Base-by-base conservation (phyloP, 306 rosid genomes). In the Herpetospermum pedunculosum region DNA sequence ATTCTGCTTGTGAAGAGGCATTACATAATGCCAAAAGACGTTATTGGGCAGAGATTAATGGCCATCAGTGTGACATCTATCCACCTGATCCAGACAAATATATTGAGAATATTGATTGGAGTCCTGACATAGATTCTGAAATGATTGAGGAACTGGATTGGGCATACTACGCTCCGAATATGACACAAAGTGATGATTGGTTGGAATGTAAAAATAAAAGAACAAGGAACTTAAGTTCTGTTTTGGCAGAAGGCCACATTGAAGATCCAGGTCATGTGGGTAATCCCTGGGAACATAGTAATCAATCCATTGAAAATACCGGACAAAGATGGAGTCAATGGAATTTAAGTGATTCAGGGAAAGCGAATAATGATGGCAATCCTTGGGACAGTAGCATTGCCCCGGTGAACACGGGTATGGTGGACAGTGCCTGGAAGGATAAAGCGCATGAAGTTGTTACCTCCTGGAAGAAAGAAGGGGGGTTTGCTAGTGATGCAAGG, bases 1-100 rank as follows among this genome's bases (percentile, higher is more conserved):
- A 93, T 70, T 84, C 90, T 69, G 96, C 86, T 52, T 88, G 89
- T 8, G 85, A 90, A 80, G 91, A 87, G 60, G 92, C 91, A 76
- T 91, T 89, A 81, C 89, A 82, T 59, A 87, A 79, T 76, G 97
- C 94, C 16, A 90, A 93, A 77, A 84, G 46, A 25, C 78, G 64
- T 47, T 93, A 81, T 75, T 87, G 96, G 97, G 84, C 84, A 28
- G 83, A 81, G 73, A 77, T 87, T 59, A 89, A 91, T 70, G 85
- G 75, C 73, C 73, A 78, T 21, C 68, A 65, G 47, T 80, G 83
- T 74, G 87, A 86, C 37, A 70, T 74, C 77, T 46, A 81, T 70
- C 77, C 54, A 30, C 92, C 91, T 23, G 84, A 84, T 84, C 85
- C 89, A 0, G 84, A 91, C 76, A 62, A 81, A 32, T 90, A 87